Evolutionary conservation across 768 basidiomycete genomes (phyloP).

Genomic region (Macrolepiota albuminosa): DNA sequence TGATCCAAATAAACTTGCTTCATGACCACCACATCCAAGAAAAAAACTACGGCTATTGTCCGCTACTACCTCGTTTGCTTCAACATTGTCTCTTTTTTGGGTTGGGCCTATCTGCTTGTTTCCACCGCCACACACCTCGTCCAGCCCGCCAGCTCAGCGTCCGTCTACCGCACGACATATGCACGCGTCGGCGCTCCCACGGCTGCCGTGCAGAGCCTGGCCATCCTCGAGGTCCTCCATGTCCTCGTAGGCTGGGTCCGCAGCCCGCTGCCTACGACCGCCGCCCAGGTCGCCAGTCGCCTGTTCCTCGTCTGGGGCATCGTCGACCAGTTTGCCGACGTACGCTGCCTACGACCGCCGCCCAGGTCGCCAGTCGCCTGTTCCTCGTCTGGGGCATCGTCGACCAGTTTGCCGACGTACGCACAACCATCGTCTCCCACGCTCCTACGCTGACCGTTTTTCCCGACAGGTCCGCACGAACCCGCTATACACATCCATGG

Average conservation of each 20-base stretch:
- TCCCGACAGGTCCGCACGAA: constrained; percentile 51
- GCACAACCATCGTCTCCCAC: neutral
- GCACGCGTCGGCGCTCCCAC: constrained; percentile 56
- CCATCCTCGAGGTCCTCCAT: constrained; percentile 82
- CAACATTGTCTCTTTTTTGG: constrained; percentile 69
- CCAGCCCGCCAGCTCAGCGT: constrained; percentile 35
- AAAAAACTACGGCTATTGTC: too few relatives aligned
- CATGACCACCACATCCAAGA: neutral
- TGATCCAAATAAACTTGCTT: neutral
- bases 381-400: constrained; percentile 85
- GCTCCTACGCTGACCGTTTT: neutral
- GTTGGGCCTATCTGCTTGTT: constrained; percentile 72
- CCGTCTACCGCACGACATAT: constrained; percentile 54
- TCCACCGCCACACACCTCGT: constrained; percentile 47
- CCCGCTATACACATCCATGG: constrained; percentile 87
- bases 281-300: constrained; percentile 75
- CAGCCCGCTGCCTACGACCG: constrained; percentile 69
- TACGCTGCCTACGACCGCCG: constrained; percentile 61
- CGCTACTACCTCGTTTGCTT: constrained; percentile 68
- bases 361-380: constrained; percentile 79
- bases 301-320: constrained; percentile 87
- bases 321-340: constrained; percentile 55
- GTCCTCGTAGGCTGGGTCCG: constrained; percentile 74
- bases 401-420: constrained; percentile 55
- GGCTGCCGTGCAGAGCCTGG: constrained; percentile 77